Percentiles rank a stretch among this genome's conserved stretches.
Evolutionary conservation across 2,329 filamentous ascomycete genomes (phyloP).

Genomic region (Monilinia fructicola): DNA sequence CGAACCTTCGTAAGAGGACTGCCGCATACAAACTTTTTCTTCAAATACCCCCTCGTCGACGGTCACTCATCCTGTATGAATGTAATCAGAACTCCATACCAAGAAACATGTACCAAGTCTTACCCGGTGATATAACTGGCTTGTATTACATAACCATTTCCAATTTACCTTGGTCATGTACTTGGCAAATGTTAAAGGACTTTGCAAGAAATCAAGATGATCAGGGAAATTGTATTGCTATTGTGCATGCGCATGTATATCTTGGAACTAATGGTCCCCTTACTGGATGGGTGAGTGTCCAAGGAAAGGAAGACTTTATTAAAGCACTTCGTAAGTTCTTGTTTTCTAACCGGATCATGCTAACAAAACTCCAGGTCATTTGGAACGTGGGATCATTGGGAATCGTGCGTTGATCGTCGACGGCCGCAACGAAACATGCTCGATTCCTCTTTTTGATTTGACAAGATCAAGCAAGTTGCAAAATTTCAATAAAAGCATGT

Average conservation of each 20-base stretch:
- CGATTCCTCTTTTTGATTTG: constrained; percentile 26
- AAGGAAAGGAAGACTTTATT: constrained; percentile 30
- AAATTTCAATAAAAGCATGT: neutral
- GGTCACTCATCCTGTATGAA: neutral
- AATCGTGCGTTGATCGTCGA: constrained; percentile 31
- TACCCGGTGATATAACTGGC: constrained; percentile 24
- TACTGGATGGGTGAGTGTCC: constrained; percentile 33
- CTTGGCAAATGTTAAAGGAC: constrained; percentile 37
- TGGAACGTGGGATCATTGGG: constrained; percentile 31
- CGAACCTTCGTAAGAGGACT: neutral
- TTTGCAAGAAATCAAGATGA: constrained; percentile 29
- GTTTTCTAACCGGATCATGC: neutral
- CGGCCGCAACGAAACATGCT: constrained; percentile 33
- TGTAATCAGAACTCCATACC: neutral
- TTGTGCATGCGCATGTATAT: constrained; percentile 35
- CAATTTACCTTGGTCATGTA: constrained; percentile 29
- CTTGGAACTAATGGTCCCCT: constrained; percentile 19
- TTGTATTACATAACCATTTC: constrained; percentile 26
- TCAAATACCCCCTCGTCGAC: neutral
- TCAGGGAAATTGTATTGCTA: constrained; percentile 28
- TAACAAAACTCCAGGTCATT: constrained; percentile 25
- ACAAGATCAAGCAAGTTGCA: neutral
- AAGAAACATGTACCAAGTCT: constrained; percentile 24
- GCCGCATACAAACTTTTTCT: neutral
- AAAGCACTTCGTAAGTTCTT: constrained; percentile 31